Percentiles rank a stretch among this genome's conserved stretches.
These are phyloP conservation scores for Saraca asoca DNA, from an alignment of 331 rosid species.

Conservation along the genomic window DNA sequence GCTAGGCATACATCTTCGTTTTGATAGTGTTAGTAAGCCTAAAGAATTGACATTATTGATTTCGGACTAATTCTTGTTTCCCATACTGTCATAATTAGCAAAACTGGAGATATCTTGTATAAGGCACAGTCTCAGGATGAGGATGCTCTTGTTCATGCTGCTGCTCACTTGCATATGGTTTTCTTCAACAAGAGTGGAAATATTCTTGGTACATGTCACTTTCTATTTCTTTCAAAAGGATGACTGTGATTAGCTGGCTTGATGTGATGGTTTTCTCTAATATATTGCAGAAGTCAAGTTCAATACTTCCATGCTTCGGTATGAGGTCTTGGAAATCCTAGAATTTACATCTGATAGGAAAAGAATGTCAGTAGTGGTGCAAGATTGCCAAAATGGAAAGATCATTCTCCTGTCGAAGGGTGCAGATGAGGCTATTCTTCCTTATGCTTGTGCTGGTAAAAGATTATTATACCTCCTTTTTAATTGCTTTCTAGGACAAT, in stretches of 20 bases:
- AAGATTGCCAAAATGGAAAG: conserved; percentile 86
- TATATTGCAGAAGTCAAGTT: conserved; percentile 80
- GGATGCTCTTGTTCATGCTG: conserved; percentile 97
- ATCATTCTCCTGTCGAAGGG: conserved; percentile 88
- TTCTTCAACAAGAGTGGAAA: conserved; percentile 70
- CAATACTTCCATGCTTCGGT: conserved; percentile 63
- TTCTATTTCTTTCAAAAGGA: conserved; percentile 32
- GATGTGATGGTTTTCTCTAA: conserved; percentile 24
- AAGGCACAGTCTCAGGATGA: conserved; percentile 99
- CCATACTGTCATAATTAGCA: conserved; percentile 54
- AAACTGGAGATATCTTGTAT: conserved; percentile 79
- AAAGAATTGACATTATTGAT: conserved; percentile 16
- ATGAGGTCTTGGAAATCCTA: conserved; percentile 87
- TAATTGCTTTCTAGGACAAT: conserved; percentile 24
- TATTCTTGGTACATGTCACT: conserved; percentile 58
- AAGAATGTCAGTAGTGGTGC: conserved; percentile 91
- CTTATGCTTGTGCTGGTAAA: conserved; percentile 72
- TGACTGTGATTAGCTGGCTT: conserved; percentile 29
- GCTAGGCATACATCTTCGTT: conserved; percentile 16
- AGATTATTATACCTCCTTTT: conserved; percentile 29
- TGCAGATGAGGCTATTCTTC: conserved; percentile 97
- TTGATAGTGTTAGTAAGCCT: conserved; percentile 22
- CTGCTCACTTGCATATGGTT: conserved; percentile 84
- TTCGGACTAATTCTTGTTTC: conserved; percentile 25
- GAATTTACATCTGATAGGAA: conserved; percentile 98